These are phyloP conservation scores for Raddia distichophylla DNA, from an alignment of 176 grass and related monocot genomes.

Conservation along the genomic window DNA sequence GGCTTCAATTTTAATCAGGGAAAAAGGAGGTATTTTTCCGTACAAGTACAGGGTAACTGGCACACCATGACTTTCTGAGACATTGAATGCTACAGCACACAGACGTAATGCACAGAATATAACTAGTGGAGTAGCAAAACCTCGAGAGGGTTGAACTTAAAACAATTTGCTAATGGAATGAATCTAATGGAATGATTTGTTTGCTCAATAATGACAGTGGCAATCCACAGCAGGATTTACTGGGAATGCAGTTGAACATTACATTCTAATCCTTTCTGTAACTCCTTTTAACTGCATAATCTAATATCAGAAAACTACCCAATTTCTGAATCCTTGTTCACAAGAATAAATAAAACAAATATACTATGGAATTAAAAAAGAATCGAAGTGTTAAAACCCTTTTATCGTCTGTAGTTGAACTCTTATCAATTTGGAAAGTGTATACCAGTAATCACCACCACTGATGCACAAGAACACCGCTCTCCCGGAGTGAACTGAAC, in stretches of 20 bases:
- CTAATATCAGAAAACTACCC: neutral
- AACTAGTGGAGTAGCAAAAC: neutral
- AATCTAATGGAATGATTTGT: slow-evolving; percentile 11
- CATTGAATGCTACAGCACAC: neutral
- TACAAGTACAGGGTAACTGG: neutral
- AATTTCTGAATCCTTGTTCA: slow-evolving; percentile 2
- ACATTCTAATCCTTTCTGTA: neutral
- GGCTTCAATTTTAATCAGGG: neutral
- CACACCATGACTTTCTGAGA: neutral
- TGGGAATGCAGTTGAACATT: slow-evolving; percentile 23
- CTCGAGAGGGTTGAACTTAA: neutral
- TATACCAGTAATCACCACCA: slow-evolving; percentile 60
- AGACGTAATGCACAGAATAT: neutral
- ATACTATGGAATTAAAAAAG: neutral
- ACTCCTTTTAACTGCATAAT: slow-evolving; percentile 25
- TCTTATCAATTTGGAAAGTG: slow-evolving; percentile 21
- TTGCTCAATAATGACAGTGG: slow-evolving; percentile 7
- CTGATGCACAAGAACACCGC: slow-evolving; percentile 81
- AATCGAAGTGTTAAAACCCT: neutral
- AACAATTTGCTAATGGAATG: neutral
- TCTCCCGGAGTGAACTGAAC: slow-evolving; percentile 60
- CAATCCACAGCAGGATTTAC: slow-evolving; percentile 24
- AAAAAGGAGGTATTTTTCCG: neutral
- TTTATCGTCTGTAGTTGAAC: slow-evolving; percentile 3
- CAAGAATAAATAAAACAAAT: neutral